Evolutionary conservation across 2,329 filamentous ascomycete species (phyloP), one percentile per base, ranked within the genome.

Genomic region (Diaporthe capsici): DNA sequence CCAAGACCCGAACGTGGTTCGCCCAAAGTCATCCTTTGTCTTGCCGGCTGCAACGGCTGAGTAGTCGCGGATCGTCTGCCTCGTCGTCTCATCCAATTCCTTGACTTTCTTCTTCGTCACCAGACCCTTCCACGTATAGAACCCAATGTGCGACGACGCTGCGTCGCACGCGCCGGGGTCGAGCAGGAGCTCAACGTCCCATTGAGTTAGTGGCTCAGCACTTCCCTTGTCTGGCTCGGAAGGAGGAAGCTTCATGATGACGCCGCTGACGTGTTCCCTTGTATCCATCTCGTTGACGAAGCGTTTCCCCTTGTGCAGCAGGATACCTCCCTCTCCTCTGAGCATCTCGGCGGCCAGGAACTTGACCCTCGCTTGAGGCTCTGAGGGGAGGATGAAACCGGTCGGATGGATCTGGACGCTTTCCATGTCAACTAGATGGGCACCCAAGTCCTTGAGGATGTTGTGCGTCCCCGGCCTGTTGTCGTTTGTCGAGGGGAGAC

Each of bases 281-380:
- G 88, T 92, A n/a, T 89, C 85, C 78, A 93, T 83, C 81, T 93
- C 92, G 77, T 93, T 88, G n/a, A 92, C 84, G 75, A 93, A 92
- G 20, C 91, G 83, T 74, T 84, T 84, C 0, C 90, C 90, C 0
- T 81, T 78, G 1, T 81, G 67, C 1, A 93, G 82, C 39, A 93
- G 78, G 5, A 93, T 87, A 0, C 91, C 92, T 0, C 91, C 92
- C 79, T 93, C 91, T 0, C 91, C 91, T 4, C 91, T 84, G 37
- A 93, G 84, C 75, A 91, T 85, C 81, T 93, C 92, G 0, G 91
- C 91, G 0, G 91, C 91, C 5, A 93, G 87, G 78, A 93, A 90
- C 81, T 93, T 93, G 65, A 91, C 86, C 47, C 82, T 82, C 0
- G 86, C 85, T 0, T 78, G 78, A 0, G 84, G 82, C 44, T 86